Evolutionary conservation across 192 early-diverging fungal species (phyloP), one percentile per base, ranked within the genome.

Genomic region (Umbelopsis sp.): DNA sequence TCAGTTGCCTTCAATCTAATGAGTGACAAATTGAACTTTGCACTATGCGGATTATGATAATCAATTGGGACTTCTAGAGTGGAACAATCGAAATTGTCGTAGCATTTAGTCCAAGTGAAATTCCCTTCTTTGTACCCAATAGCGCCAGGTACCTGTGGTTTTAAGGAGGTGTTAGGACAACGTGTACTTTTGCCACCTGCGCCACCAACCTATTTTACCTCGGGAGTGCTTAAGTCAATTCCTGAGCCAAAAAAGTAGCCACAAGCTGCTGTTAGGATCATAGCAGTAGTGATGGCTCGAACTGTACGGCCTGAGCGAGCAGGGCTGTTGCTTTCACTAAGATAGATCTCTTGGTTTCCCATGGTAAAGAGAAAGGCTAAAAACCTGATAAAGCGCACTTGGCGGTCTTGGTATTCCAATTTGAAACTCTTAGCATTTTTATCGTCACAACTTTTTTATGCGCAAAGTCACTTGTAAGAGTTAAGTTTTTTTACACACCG

Each of bases 71-170:
- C 65, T 21, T 23, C 3, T 16, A 66, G 25, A 11, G 65, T 66
- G 0, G 45, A 47, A 44, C 65, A 66, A 13, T 21, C 25, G 18
- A 8, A 66, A 4, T 22, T 23, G 8, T 66, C 65, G 18, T 66
- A 46, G 20, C 65, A 66, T 15, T 46, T 23, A 2, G 18, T 66
- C 65, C 65, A 66, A 16, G 65, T 66, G 25, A 66, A 66, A 21
- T 66, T 66, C 1, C 65, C 65, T 27, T 66, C 65, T 10, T 65
- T 16, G 16, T 65, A 65, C 11, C 33, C 64, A 22, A 65, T 33
- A 4, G 8, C 30, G 21, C 20, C 23, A 22, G 51, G 51, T 11
- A 4, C 25, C 51, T 52, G 25, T 21, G 21, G 25, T 51, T 23
- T 18, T 51, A 23, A 22, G 20, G 51, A 12, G 51, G 20, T 12